These are phyloP conservation scores for Pisolithus marmoratus DNA, from an alignment of 768 basidiomycete genomes.

Conservation along the genomic window DNA sequence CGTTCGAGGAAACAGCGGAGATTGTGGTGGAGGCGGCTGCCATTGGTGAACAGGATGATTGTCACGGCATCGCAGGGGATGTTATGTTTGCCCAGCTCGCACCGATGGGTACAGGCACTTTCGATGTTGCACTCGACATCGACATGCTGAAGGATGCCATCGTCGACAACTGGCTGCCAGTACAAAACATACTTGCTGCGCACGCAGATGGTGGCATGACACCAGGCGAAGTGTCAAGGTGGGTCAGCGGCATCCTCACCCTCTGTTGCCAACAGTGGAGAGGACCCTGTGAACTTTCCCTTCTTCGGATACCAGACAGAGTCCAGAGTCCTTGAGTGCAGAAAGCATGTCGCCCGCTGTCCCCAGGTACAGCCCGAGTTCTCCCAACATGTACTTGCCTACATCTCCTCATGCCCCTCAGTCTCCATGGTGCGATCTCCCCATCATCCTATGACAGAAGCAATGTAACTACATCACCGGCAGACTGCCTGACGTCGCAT, in stretches of 20 bases:
- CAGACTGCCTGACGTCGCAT: slow-evolving; percentile 85
- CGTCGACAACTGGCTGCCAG: too few species aligned
- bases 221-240: too few species aligned
- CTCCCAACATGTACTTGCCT: slow-evolving; percentile 82
- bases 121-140: too few species aligned
- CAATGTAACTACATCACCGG: slow-evolving; percentile 68
- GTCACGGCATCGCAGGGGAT: slow-evolving; percentile 96
- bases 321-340: slow-evolving; percentile 74
- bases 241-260: slow-evolving; percentile 92
- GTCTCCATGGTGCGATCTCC: slow-evolving; percentile 80
- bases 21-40: slow-evolving; percentile 99
- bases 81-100: too few species aligned
- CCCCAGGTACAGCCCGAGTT: slow-evolving; percentile 86
- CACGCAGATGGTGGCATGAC: too few species aligned
- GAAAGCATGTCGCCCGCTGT: slow-evolving; percentile 89
- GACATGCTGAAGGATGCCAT: too few species aligned
- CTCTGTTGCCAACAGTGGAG: slow-evolving; percentile 78
- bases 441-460: slow-evolving; percentile 73
- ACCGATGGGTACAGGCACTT: too few species aligned
- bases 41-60: slow-evolving; percentile 96
- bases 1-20: slow-evolving; percentile 99
- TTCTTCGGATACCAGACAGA: slow-evolving; percentile 76
- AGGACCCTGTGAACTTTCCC: slow-evolving; percentile 72
- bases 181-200: too few species aligned
- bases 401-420: slow-evolving; percentile 87